Percentiles rank a stretch among this genome's conserved stretches.
Conservation (phyloP, 1,284 basidiomycete genomes). For the Ustilago tritici region DNA sequence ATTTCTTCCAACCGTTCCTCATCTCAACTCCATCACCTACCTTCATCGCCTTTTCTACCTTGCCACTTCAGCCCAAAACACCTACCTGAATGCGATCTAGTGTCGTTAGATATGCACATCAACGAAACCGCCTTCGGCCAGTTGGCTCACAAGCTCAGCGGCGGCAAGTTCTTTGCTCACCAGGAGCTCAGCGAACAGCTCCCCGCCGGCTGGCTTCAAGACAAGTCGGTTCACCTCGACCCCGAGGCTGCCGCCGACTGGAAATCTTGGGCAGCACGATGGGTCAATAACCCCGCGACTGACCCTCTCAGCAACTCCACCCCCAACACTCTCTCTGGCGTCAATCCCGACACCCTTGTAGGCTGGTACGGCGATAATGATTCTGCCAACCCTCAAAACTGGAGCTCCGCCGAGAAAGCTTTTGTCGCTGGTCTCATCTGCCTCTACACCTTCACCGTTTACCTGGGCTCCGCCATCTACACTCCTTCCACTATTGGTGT, state of each 20-base stretch:
- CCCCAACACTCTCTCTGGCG: neutral
- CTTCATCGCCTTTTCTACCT: neutral
- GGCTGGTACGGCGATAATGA: slow-evolving; percentile 62
- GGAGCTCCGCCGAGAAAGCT: slow-evolving; percentile 44
- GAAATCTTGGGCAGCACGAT: neutral
- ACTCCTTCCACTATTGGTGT: slow-evolving; percentile 24
- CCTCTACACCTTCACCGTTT: slow-evolving; percentile 72
- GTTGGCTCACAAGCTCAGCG: neutral
- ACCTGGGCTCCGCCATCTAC: slow-evolving; percentile 72
- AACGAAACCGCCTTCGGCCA: slow-evolving; percentile 18
- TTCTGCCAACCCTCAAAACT: slow-evolving; percentile 61
- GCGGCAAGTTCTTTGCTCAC: slow-evolving; percentile 8
- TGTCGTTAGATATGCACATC: neutral
- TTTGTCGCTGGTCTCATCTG: slow-evolving; percentile 56
- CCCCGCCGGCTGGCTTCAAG: neutral
- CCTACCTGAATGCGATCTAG: neutral
- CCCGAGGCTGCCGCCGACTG: neutral
- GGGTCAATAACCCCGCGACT: neutral
- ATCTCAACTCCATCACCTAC: neutral
- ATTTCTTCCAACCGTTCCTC: neutral
- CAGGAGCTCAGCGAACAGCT: slow-evolving; percentile 12
- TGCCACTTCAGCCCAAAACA: neutral
- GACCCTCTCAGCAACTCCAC: neutral
- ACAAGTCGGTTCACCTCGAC: neutral
- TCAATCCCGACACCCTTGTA: slow-evolving; percentile 70